A percentile compares a stretch with the other conserved stretches of the same genome.
Conservation (phyloP, 495 filamentous ascomycete species). For the Penicillium flavigenum region DNA sequence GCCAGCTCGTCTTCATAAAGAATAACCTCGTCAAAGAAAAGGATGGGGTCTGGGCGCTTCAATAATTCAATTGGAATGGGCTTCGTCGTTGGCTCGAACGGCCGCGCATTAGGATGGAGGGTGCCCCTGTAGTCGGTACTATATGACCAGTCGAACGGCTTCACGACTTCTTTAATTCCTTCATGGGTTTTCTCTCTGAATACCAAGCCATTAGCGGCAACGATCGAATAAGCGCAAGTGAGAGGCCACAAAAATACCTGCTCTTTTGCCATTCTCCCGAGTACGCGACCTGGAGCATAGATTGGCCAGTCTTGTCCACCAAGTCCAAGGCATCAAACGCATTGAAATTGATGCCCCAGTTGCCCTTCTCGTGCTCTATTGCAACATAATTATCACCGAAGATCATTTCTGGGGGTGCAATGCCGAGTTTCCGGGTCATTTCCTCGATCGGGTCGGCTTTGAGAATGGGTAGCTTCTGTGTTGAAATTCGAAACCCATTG, state of each 20-base stretch:
- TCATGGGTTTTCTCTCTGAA: slow-evolving; percentile 76
- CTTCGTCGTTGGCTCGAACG: slow-evolving; percentile 52
- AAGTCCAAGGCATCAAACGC: slow-evolving; percentile 81
- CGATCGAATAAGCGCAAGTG: neutral
- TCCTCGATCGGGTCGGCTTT: slow-evolving; percentile 87
- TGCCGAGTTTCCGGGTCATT: slow-evolving; percentile 73
- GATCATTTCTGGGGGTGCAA: slow-evolving; percentile 96
- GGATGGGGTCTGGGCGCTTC: slow-evolving; percentile 82
- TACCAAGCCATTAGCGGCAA: neutral
- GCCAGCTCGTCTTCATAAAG: slow-evolving; percentile 97
- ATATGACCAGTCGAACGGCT: slow-evolving; percentile 98
- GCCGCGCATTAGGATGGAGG: slow-evolving; percentile 31
- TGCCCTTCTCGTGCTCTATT: slow-evolving; percentile 64
- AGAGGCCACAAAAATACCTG: slow-evolving; percentile 45
- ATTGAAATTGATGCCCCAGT: slow-evolving; percentile 77
- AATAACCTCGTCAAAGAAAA: slow-evolving; percentile 92
- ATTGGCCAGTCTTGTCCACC: slow-evolving; percentile 88
- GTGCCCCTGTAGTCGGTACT: slow-evolving; percentile 81
- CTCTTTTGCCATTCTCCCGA: slow-evolving; percentile 85
- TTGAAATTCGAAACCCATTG: slow-evolving; percentile 66
- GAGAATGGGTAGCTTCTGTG: slow-evolving; percentile 86
- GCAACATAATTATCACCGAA: slow-evolving; percentile 89
- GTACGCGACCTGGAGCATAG: slow-evolving; percentile 91
- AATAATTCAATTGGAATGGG: slow-evolving; percentile 82
- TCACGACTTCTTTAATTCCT: slow-evolving; percentile 88